Evolutionary conservation across 208 protist genomes (phyloP), one percentile per base, ranked within the genome.

Genomic region (Crithidia fasciculata): DNA sequence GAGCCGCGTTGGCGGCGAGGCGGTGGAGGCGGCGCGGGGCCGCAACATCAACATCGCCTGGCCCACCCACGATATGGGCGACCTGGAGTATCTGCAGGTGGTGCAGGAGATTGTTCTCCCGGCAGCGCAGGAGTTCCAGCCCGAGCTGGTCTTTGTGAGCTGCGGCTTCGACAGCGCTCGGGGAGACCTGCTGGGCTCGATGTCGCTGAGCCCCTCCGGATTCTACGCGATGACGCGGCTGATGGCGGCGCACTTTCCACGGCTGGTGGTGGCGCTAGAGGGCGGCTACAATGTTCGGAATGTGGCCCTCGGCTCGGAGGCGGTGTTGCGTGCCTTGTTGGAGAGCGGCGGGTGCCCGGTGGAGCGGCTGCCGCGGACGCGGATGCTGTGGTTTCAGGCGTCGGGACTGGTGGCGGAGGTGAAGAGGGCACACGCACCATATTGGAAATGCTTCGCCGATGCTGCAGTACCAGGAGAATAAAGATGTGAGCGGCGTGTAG

Each of bases 1-100:
- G 15, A 59, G 74, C 56, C 81, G 85, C 59, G 74, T 92, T 5
- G 91, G 88, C 47, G 91, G 88, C 4, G 88, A 91, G 28, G 43
- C 41, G 9, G 64, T 66, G 7, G 80, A 72, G 15, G 73, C 60
- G 36, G 97, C 94, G n/a, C 39, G 71, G 5, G 97, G 98, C 3
- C 86, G 82, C 47, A 98, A 93, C 72, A 87, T 99, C 61, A 99
- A 99, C 78, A 91, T 99, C 16, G 91, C 96, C 5, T 98, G 94
- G 89, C 86, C 92, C 40, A 76, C 84, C 37, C 80, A 78, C 50
- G 90, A 84, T 28, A 91, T 97, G 74, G 93, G 96, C 15, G 97
- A 99, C 68, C 76, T 93, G 5, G 98, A 99, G 72, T 99, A 99
- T 79, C 61, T 98, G 44, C 73, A 77, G 9, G 88, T 98, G 13